Evolutionary conservation across 176 grass and related monocot species (phyloP), one percentile per base, ranked within the genome.

Genomic region (Otatea glauca): DNA sequence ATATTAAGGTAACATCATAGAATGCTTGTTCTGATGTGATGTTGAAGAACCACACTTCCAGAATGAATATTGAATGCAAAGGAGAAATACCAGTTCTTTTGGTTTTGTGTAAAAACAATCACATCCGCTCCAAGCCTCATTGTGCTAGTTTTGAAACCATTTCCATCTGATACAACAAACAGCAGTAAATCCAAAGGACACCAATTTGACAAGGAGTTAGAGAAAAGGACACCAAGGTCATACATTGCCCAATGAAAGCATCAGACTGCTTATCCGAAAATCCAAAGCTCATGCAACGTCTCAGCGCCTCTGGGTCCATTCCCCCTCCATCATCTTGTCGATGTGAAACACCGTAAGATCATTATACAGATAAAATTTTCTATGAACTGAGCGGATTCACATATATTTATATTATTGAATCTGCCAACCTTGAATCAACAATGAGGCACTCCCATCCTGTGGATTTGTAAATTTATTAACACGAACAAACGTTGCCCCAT

Each of bases 71-170:
- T 58, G 2, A 48, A 59, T 85, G 47, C 39, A 49, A 79, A 41
- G 7, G 56, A 29, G 7, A 68, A 34, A 68, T 86, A 92, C 93
- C 86, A 69, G 35, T 99, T 89, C 61, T 89, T 96, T 81, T 81
- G 83, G 88, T 85, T 89, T 45, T 91, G 83, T 54, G 89, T 99
- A 83, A 99, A 94, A 84, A 96, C 88, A 89, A 99, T 94, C 72
- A 84, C 97, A 91, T 99, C 97, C 39, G 92, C 93, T 87, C 97
- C 97, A 86, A 99, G 93, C 65, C 97, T 88, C 97, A 99, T 99
- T 0, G 93, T 99, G 91, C 97, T 99, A 56, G 97, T 99, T 79
- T 99, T 99, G 87, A 99, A 99, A 77, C 97, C 97, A 91, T 99
- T 99, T 83, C 97, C 97, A 96, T 99, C 97, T 99, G 85, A 83